Evolutionary conservation across 2,329 filamentous ascomycete species (phyloP), one percentile per base, ranked within the genome.

Genomic region (Apiospora malaysiana): DNA sequence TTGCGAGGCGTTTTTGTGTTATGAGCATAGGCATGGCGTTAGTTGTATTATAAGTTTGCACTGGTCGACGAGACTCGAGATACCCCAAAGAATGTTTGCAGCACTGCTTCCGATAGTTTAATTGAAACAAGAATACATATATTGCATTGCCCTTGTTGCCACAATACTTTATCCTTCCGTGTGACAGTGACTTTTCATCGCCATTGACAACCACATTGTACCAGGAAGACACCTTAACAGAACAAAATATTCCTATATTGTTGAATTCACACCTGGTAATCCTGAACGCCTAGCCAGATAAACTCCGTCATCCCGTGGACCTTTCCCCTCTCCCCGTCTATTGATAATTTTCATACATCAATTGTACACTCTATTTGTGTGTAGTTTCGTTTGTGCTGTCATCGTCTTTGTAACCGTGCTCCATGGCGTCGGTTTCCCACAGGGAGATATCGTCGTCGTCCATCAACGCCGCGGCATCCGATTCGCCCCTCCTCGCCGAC

Each of bases 391-490:
- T 73, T 72, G 18, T 74, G 72, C 56, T 63, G 8, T 63, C 56
- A 21, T 76, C 74, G 45, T 78, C 76, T 23, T 73, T 71, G 46
- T 77, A 77, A 32, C 69, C 74, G 6, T 69, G 69, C 0, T 79
- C 80, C 45, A 79, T 81, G 27, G 79, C 80, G 32, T 80, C 82
- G 27, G 82, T 80, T 27, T 86, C 87, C 88, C 88, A 90, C 25
- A 90, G 79, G 42, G 87, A 89, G 69, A 90, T 86, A 73, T 90
- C 88, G 70, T 90, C 88, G 66, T 88, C 88, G 65, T 86, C 85
- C 86, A 89, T 88, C 49, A 89, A 78, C 42, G 85, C 85, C 4
- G 87, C 86, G 8, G 85, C 84, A 47, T 87, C 86, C 46, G 84
- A 83, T 51, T 86, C 85, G 40, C 86, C 85, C 73, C 79, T 72